A percentile compares a stretch with the other conserved stretches of the same genome.
These are phyloP conservation scores for Aspergillus viridinutans DNA, from an alignment of 2,329 filamentous ascomycete genomes.

Conservation along the genomic window DNA sequence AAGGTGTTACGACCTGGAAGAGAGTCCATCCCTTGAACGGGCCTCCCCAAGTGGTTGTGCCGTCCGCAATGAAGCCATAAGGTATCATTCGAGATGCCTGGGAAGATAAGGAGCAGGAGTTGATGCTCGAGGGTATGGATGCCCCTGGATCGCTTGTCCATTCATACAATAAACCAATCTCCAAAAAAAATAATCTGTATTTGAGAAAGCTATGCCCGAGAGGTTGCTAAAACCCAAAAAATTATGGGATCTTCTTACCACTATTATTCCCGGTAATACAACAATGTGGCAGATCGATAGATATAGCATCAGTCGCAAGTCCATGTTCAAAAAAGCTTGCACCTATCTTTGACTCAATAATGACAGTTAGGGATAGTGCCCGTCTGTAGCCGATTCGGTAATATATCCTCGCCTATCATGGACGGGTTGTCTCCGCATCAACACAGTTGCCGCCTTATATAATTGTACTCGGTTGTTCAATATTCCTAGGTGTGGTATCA, in stretches of 20 bases:
- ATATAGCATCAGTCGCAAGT: not conserved
- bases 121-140: conserved; percentile 34
- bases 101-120: conserved; percentile 29
- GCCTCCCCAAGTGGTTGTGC: conserved; percentile 20
- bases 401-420: not conserved
- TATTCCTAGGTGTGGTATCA: not conserved
- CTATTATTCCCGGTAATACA: not conserved
- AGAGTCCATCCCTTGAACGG: conserved; percentile 28
- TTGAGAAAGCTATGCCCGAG: not conserved
- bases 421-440: not conserved
- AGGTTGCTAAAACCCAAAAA: not conserved
- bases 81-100: conserved; percentile 30
- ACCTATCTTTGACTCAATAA: not conserved
- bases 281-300: not conserved
- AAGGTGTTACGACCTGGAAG: conserved; percentile 12
- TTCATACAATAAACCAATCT: conserved; percentile 20
- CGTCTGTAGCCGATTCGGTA: not conserved
- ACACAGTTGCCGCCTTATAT: not conserved
- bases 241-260: not conserved
- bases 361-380: not conserved
- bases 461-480: not conserved
- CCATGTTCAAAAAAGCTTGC: not conserved
- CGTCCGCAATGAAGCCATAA: conserved; percentile 28
- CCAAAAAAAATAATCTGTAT: not conserved
- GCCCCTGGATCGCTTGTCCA: conserved; percentile 31